Evolutionary conservation across 331 rosid genomes (phyloP), one percentile per base, ranked within the genome.

Genomic region (Ulmus americana): DNA sequence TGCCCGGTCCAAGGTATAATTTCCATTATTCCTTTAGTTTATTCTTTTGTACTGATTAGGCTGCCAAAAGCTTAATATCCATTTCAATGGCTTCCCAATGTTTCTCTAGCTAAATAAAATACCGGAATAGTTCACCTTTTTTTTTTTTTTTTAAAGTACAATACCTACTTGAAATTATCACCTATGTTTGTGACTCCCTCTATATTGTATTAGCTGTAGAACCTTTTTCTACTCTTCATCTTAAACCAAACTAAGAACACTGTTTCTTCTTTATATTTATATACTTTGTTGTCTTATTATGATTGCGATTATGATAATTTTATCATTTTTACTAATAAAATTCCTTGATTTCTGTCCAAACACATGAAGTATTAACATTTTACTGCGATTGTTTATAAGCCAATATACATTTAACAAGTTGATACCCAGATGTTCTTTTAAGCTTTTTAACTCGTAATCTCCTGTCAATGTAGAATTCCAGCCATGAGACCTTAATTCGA

Each of bases 401-500:
- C 35, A 20, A 1, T 35, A 47, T 5, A 18, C 10, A 28, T 42
- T 11, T 15, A 38, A 15, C 11, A 18, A 55, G 7, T 22, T 70
- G 9, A 15, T 62, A 41, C 38, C 11, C 13, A 38, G 7, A 40
- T 70, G 45, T 8, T 61, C 12, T 10, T 39, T 10, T 68, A 18
- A 55, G 0, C 45, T 44, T 70, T 6, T 18, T 39, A 20, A 11
- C 47, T 39, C 5, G 1, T 39, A 47, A 48, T 47, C n/a, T 41
- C n/a, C 9, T 55, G 35, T 51, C 10, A 22, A 47, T 64, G 14
- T n/a, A 72, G 76, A 72, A 64, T 69, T 64, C 76, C 22, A 55
- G 65, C 6, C 10, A 72, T 13, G 76, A 72, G 65, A 56, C 76
- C n/a, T 49, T 72, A 53, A 57, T 64, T 63, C 45, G 60, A 55